These are phyloP conservation scores for Fraxinus sp. DNA, from an alignment of 305 asterid genomes.

Conservation along the genomic window DNA sequence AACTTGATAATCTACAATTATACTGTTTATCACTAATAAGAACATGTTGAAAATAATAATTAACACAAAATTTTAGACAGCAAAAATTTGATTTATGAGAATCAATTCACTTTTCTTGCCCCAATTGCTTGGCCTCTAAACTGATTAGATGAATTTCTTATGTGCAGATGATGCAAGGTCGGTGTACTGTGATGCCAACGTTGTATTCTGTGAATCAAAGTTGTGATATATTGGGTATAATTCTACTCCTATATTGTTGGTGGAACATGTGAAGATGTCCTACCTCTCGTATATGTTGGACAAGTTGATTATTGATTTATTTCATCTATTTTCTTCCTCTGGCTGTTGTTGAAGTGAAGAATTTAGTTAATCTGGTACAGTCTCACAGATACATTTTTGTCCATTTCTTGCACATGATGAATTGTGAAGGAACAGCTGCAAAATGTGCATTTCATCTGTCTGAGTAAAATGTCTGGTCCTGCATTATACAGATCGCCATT, in stretches of 20 bases:
- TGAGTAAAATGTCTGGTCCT: neutral
- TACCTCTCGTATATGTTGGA: neutral
- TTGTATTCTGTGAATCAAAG: conserved; percentile 56
- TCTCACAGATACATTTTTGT: neutral
- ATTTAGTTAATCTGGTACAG: neutral
- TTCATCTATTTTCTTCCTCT: neutral
- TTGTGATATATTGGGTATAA: conserved; percentile 31
- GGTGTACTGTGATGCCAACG: conserved; percentile 51
- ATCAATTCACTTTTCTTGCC: neutral
- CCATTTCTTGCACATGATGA: neutral
- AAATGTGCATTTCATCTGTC: neutral
- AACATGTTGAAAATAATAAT: neutral
- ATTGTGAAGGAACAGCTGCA: neutral
- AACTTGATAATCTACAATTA: neutral
- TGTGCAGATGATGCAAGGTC: conserved; percentile 70
- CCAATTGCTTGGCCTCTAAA: neutral
- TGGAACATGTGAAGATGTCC: neutral
- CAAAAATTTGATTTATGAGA: neutral
- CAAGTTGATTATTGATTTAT: neutral
- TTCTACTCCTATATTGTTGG: neutral
- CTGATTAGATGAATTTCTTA: neutral
- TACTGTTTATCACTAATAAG: neutral
- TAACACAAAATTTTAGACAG: neutral
- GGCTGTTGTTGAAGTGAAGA: neutral
- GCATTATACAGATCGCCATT: neutral